Conservation (phyloP, 1,284 basidiomycete species). For the Irpex sp. region DNA sequence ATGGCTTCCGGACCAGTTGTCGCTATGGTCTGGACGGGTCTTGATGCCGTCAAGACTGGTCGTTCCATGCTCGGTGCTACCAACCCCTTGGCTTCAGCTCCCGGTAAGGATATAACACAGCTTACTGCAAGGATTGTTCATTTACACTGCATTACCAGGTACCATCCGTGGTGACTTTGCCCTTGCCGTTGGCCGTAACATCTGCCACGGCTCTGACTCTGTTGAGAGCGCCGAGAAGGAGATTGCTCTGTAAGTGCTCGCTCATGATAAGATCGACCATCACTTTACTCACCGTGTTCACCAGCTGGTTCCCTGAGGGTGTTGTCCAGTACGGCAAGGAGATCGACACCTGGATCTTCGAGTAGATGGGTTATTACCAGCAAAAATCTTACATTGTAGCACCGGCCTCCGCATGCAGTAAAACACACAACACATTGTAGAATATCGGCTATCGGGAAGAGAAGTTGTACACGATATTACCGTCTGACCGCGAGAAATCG, state of each 20-base stretch:
- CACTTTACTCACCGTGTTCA: conserved; percentile 12
- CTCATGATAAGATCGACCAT: background rate
- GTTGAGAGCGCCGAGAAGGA: conserved; percentile 91
- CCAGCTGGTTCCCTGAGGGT: conserved; percentile 85
- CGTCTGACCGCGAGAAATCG: conserved; percentile 15
- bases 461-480: conserved; percentile 8
- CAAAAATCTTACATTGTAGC: conserved; percentile 6
- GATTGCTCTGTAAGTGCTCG: conserved; percentile 72
- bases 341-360: conserved; percentile 78
- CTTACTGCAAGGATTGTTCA: conserved; percentile 7
- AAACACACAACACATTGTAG: conserved; percentile 8
- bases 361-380: conserved; percentile 44
- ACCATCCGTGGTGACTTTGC: conserved; percentile 93
- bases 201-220: conserved; percentile 93
- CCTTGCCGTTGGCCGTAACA: conserved; percentile 90
- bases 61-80: conserved; percentile 95
- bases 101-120: conserved; percentile 46
- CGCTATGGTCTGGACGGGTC: conserved; percentile 96
- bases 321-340: conserved; percentile 72
- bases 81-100: conserved; percentile 89
- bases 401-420: conserved; percentile 16
- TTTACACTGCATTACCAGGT: conserved; percentile 36
- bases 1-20: conserved; percentile 96
- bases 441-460: conserved; percentile 11
- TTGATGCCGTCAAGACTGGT: conserved; percentile 96